phyloP scores from a whole-genome alignment of 257 asterid species.

The Forsythia suspensa region DNA sequence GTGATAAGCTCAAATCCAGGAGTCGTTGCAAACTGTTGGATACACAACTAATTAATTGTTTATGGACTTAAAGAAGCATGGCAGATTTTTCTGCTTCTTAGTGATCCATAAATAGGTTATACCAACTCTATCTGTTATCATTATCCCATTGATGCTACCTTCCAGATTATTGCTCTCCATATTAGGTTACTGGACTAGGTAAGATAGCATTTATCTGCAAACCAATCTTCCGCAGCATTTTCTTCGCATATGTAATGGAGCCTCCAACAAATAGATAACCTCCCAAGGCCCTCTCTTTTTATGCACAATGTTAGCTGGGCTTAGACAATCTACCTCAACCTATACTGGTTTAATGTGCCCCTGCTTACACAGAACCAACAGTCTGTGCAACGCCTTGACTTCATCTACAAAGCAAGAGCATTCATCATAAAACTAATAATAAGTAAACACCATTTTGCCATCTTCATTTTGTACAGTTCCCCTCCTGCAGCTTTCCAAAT shows the following conservation, averaged over 20 bases:
- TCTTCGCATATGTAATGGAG: neutral
- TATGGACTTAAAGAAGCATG: neutral
- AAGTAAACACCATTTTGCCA: neutral
- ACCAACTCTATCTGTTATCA: neutral
- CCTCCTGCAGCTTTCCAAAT: neutral
- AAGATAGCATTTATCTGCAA: neutral
- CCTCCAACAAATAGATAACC: neutral
- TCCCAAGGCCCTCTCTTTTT: too few relatives aligned
- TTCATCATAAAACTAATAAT: neutral
- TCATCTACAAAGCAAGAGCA: neutral
- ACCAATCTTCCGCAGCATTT: neutral
- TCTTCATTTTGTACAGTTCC: neutral
- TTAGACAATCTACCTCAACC: neutral
- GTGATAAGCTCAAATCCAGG: neutral
- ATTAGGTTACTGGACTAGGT: neutral
- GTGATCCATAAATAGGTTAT: neutral
- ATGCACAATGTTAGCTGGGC: neutral
- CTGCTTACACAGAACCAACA: neutral
- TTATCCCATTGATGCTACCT: neutral
- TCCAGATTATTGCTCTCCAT: neutral
- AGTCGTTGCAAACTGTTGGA: neutral
- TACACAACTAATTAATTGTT: neutral
- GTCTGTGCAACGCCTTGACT: neutral
- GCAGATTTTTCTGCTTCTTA: neutral
- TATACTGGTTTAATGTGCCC: neutral